Evolutionary conservation across 257 asterid species (phyloP).

Genomic region (Anisodus acutangulus): DNA sequence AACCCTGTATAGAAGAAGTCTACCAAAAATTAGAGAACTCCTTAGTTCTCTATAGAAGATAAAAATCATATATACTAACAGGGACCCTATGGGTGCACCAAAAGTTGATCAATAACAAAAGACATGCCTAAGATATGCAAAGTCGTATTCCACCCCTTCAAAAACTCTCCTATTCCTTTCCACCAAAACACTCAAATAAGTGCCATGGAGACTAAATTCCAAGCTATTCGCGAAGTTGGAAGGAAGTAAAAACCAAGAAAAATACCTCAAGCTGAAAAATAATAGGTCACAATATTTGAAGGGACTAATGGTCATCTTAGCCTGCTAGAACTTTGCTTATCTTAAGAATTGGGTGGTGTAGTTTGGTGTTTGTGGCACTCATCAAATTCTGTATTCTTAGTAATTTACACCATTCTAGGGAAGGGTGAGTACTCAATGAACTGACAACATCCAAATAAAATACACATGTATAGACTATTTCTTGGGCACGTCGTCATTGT

Average conservation of each 20-base stretch:
- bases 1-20: not conserved
- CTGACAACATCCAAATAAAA: not conserved
- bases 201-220: not conserved
- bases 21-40: not conserved
- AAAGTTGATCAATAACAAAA: not conserved
- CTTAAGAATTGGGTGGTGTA: not conserved
- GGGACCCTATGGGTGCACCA: not conserved
- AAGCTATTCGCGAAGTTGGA: not conserved
- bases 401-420: not conserved
- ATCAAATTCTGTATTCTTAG: not conserved
- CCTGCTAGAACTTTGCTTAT: slow-evolving; percentile 3
- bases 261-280: not conserved
- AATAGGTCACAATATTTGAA: slow-evolving; percentile 7
- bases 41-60: not conserved
- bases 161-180: not conserved
- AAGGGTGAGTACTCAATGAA: not conserved
- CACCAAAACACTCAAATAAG: not conserved
- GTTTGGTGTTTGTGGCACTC: not conserved
- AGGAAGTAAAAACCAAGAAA: not conserved
- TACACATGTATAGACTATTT: slow-evolving; percentile 1
- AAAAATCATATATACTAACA: not conserved
- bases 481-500: not conserved
- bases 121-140: not conserved
- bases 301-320: not conserved
- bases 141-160: not conserved